Evolutionary conservation across 805 yeast species (phyloP), one percentile per base, ranked within the genome.

Genomic region (Saccharomycopsis malanga): DNA sequence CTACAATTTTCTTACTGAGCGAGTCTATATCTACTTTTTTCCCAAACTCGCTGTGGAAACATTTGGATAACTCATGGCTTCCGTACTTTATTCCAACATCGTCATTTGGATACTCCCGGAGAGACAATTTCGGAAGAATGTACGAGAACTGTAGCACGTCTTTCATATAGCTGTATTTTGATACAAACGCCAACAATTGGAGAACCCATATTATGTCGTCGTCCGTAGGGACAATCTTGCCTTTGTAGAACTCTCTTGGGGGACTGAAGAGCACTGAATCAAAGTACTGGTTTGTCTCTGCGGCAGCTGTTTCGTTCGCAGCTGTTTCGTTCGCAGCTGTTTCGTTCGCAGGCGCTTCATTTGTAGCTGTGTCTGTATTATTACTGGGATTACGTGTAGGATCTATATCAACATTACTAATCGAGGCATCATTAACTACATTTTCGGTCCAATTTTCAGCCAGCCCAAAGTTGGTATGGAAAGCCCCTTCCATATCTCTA

Each of bases 171-270:
- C 96, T 81, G 58, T 93, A 91, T 63, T 91, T 91, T 3, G 97
- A 88, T 36, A 89, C 86, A 63, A 88, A 91, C 12, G 98, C 98
- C 43, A 93, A 64, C 18, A 93, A 71, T 63, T 91, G 98, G 45
- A 91, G 69, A 3, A 95, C 83, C 96, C 96, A 88, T 32, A 87
- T 81, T 15, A 91, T 86, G 60, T 91, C 98, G 61, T 91, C 97
- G 53, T 86, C 95, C 48, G 87, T 76, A 1, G 97, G 97, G 4
- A 88, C 74, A n/a, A 89, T 72, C 20, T 81, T 78, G 1, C 95
- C 95, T 36, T 83, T 65, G 40, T 69, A 63, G 56, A 80, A 80
- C 21, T 64, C 64, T 44, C 87, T 68, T 20, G 85, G 85, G 1
- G 67, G 61, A 18, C 24, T 45, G 34, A 45, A 41, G 3, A 46